These are phyloP conservation scores for Candida pseudoglaebosa DNA, from an alignment of 805 yeast genomes.

Conservation along the genomic window DNA sequence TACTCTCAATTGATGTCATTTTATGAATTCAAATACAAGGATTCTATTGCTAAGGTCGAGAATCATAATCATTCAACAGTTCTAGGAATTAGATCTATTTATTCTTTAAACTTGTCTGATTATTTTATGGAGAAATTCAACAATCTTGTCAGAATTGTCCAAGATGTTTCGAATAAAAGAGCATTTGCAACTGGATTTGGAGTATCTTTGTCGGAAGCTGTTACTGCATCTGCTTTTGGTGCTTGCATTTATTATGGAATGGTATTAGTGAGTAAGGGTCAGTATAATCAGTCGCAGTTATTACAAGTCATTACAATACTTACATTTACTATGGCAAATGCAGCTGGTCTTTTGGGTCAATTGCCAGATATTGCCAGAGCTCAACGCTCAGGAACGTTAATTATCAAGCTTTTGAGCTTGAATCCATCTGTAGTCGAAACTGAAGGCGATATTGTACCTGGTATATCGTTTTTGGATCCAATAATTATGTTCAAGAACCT, in stretches of 20 bases:
- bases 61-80: conserved; percentile 50
- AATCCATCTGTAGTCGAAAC: conserved; percentile 33
- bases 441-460: conserved; percentile 31
- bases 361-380: conserved; percentile 83
- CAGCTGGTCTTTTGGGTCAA: conserved; percentile 54
- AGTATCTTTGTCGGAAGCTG: conserved; percentile 50
- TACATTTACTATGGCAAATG: conserved; percentile 65
- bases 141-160: conserved; percentile 24
- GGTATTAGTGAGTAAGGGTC: conserved; percentile 54
- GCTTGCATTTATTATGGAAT: conserved; percentile 78
- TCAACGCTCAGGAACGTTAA: conserved; percentile 59
- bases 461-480: conserved; percentile 1
- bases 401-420: conserved; percentile 39
- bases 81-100: conserved; percentile 59
- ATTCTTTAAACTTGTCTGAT: conserved; percentile 47
- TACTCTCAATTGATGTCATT: conserved; percentile 51
- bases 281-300: conserved; percentile 54
- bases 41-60: conserved; percentile 52
- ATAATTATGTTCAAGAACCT: conserved; percentile 43
- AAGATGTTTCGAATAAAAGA: conserved; percentile 44
- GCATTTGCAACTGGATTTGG: conserved; percentile 66
- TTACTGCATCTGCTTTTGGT: conserved; percentile 62
- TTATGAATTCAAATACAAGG: conserved; percentile 60
- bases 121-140: conserved; percentile 43
- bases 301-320: conserved; percentile 70